Conservation (phyloP, 179 eudicot species). For the Beta corolliflora region DNA sequence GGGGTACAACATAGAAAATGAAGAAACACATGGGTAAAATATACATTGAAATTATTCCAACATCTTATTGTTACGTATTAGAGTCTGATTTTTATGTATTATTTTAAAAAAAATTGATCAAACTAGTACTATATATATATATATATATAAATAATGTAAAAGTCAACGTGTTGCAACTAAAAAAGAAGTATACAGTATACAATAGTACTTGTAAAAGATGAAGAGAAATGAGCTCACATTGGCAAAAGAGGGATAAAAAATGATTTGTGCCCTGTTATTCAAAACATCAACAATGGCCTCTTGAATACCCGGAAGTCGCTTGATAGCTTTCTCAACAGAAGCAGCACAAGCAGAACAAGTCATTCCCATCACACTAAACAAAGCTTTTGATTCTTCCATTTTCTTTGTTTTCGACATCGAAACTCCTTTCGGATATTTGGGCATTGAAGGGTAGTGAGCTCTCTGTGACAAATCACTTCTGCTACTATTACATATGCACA, state of each 20-base stretch:
- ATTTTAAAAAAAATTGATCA: too few relatives aligned
- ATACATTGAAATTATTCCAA: too few relatives aligned
- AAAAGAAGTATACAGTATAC: too few relatives aligned
- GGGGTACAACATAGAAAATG: too few relatives aligned
- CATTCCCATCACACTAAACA: conserved; percentile 80
- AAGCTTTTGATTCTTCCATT: conserved; percentile 42
- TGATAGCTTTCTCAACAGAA: conserved; percentile 85
- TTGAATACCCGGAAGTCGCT: conserved; percentile 78
- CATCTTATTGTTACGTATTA: too few relatives aligned
- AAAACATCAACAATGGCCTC: conserved; percentile 81
- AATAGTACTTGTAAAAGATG: background rate
- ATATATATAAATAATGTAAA: too few relatives aligned
- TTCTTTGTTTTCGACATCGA: conserved; percentile 31
- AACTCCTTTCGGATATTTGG: conserved; percentile 63
- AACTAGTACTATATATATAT: too few relatives aligned
- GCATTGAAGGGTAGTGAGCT: conserved; percentile 75
- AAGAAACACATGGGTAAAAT: too few relatives aligned
- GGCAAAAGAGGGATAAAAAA: conserved; percentile 59
- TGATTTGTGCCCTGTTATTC: conserved; percentile 70
- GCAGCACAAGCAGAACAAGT: conserved; percentile 90
- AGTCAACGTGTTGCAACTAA: too few relatives aligned
- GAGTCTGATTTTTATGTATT: too few relatives aligned
- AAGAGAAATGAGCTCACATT: conserved; percentile 48
- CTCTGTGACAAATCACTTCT: conserved; percentile 42
- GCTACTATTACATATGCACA: conserved; percentile 44